phyloP scores from a whole-genome alignment of 208 protist genomes.

The Leishmania gerbilli region DNA sequence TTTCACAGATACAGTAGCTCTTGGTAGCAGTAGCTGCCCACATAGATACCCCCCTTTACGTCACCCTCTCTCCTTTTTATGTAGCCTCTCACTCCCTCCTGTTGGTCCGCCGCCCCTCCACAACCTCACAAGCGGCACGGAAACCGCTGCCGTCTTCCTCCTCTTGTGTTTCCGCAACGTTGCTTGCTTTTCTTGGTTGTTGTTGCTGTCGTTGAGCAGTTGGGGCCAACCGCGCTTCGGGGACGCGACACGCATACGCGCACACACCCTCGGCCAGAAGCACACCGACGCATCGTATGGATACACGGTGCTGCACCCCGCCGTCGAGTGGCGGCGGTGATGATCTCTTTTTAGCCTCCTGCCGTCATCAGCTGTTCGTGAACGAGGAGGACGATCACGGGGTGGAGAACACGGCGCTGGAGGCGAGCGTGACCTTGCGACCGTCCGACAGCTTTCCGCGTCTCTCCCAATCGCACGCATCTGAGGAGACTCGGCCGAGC shows the following conservation, averaged over 20 bases:
- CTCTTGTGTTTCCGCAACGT: constrained; percentile 8
- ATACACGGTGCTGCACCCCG: constrained; percentile 30
- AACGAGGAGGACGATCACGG: constrained; percentile 26
- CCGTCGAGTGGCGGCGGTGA: constrained; percentile 20
- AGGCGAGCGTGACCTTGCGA: constrained; percentile 21
- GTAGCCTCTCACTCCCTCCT: not conserved
- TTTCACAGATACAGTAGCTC: not conserved
- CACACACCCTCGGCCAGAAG: not conserved
- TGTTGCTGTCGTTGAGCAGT: constrained; percentile 1
- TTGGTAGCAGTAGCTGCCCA: not conserved
- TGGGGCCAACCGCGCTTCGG: not conserved
- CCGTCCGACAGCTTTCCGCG: constrained; percentile 29
- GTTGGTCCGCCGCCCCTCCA: not conserved
- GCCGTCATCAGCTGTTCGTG: constrained; percentile 27
- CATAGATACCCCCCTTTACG: not conserved
- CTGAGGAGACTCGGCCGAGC: constrained; percentile 16
- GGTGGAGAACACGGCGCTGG: not conserved
- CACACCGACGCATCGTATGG: constrained; percentile 7
- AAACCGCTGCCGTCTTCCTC: not conserved
- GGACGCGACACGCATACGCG: not conserved
- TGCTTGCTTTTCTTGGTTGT: not conserved
- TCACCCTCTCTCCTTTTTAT: not conserved
- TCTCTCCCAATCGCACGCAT: constrained; percentile 13
- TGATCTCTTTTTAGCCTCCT: constrained; percentile 18
- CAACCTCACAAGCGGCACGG: not conserved